Conservation (phyloP, 805 yeast species). For the Diddensiella caesifluorescens region DNA sequence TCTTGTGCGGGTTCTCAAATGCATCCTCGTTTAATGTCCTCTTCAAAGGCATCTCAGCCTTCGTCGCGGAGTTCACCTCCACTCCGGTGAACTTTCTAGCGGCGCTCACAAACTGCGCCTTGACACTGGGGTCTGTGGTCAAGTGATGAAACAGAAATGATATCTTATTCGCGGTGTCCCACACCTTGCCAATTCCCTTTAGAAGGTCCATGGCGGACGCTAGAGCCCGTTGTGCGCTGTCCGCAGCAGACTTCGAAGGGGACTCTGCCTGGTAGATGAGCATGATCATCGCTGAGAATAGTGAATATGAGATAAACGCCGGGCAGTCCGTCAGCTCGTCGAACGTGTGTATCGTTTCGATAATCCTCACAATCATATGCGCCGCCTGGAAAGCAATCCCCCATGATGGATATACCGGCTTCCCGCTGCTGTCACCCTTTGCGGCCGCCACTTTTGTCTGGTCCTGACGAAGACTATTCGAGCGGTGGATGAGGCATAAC, state of each 20-base stretch:
- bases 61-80: conserved; percentile 19
- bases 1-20: conserved; percentile 2
- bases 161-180: conserved; percentile 49
- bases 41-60: neutral
- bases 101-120: conserved; percentile 19
- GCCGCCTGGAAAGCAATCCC: conserved; percentile 81
- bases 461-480: conserved; percentile 44
- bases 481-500: conserved; percentile 65
- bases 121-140: conserved; percentile 22
- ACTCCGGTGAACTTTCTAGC: conserved; percentile 15
- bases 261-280: conserved; percentile 62
- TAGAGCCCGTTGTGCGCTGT: conserved; percentile 36
- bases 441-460: conserved; percentile 20
- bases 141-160: conserved; percentile 45
- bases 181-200: conserved; percentile 42
- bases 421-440: conserved; percentile 6
- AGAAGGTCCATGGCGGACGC: conserved; percentile 34
- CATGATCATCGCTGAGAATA: conserved; percentile 62
- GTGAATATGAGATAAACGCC: conserved; percentile 52
- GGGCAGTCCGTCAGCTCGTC: conserved; percentile 50
- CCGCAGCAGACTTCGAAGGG: conserved; percentile 32
- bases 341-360: conserved; percentile 48
- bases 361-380: conserved; percentile 61
- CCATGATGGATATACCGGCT: conserved; percentile 55
- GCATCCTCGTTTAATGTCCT: conserved; percentile 1